Percentiles rank a stretch among this genome's conserved stretches.
These are phyloP conservation scores for Ophiostoma australiae DNA, from an alignment of 2,329 filamentous ascomycete species.

Conservation along the genomic window DNA sequence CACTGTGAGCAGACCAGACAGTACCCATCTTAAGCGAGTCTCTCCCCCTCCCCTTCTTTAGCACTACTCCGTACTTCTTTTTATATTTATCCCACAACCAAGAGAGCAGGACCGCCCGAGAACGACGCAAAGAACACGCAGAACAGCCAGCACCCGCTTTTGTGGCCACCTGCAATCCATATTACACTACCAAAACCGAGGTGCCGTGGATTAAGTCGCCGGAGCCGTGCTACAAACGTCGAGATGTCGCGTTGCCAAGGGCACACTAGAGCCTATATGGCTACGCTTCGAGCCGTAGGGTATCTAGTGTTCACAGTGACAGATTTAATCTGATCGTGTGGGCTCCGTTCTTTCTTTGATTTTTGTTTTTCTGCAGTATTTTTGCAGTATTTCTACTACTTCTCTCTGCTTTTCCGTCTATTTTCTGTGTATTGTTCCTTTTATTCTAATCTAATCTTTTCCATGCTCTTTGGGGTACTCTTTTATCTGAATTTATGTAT, in stretches of 20 bases:
- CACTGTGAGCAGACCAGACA: no score
- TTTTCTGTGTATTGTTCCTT: no score
- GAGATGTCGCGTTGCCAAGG: neutral
- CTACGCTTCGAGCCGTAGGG: neutral
- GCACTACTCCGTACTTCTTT: no score
- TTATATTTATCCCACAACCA: no score
- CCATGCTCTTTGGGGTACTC: neutral
- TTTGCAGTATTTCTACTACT: neutral
- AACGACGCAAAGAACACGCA: no score
- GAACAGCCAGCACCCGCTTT: no score
- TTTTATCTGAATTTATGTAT: neutral
- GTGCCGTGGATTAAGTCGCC: neutral
- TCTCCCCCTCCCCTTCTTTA: no score
- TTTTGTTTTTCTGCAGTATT: neutral
- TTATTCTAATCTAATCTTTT: neutral
- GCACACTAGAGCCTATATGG: neutral
- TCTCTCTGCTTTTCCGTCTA: no score
- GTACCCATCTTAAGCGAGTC: no score
- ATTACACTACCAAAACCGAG: neutral
- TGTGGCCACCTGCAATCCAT: no score
- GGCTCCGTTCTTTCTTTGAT: neutral
- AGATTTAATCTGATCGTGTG: neutral
- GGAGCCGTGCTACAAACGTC: neutral
- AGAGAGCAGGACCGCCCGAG: no score
- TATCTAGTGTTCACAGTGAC: neutral